Evolutionary conservation across 768 basidiomycete genomes (phyloP), one percentile per base, ranked within the genome.

Genomic region (Terana coerulea): DNA sequence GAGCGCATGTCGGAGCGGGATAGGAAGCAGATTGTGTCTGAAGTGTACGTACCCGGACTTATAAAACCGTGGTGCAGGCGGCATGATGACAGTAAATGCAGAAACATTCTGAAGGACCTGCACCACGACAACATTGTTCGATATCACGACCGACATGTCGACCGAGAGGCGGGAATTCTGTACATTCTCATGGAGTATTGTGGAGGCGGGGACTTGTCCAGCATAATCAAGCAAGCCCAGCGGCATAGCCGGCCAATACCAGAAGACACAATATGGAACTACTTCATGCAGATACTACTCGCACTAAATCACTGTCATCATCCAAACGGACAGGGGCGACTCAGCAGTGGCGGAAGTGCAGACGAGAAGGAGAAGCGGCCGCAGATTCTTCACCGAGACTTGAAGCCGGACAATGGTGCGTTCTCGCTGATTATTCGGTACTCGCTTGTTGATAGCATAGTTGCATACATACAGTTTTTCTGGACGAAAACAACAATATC

Each of bases 151-250:
- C 80, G 93, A 55, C 76, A 88, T 63, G 91, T 98, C 52, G 97
- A 99, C 73, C 77, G 88, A 55, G 90, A 94, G 45, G 78, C 81
- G 33, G 92, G 92, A 19, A 89, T 94, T 51, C 81, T 98, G 37
- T 98, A 98, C 67, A 98, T 99, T 55, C 77, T 98, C 59, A 99
- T 98, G 97, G 97, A 99, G 72, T 98, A 92, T 67, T 99, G 97
- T 64, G 94, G 92, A 4, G 95, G 94, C 19, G 97, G 97, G 11
- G 97, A 99, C 72, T 79, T 99, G 48, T 91, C 91, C 1, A 73
- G 79, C 30, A 70, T 97, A 62, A 97, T 98, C 67, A 90, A 91
- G 62, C 84, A 83, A 55, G 80, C 88, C 1, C 67, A 74, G 54
- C 84, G 83, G 63, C 74, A 80, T 49, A 81, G 78, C 53, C 78